These are phyloP conservation scores for Coemansia sp. DNA, from an alignment of 192 early-diverging fungal genomes.

Conservation along the genomic window DNA sequence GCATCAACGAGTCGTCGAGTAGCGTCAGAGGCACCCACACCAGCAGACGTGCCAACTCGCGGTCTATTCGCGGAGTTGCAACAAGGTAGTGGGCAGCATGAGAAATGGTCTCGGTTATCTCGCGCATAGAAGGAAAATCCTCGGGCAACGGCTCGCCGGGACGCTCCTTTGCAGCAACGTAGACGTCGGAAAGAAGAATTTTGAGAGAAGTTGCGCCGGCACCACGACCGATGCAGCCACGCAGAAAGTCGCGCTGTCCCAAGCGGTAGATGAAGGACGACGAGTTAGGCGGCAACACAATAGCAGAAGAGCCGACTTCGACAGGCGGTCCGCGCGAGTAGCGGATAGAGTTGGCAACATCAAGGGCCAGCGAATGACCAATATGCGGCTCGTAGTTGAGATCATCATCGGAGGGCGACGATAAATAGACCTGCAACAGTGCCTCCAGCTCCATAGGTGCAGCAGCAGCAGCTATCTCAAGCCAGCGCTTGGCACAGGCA, in stretches of 20 bases:
- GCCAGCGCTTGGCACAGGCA: conserved; percentile 67
- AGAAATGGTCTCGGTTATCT: conserved; percentile 20
- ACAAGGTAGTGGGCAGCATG: conserved; percentile 33
- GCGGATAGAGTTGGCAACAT: conserved; percentile 52
- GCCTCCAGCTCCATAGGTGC: conserved; percentile 71
- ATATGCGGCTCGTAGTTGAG: conserved; percentile 63
- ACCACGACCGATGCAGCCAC: conserved; percentile 28
- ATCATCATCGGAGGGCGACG: conserved; percentile 60
- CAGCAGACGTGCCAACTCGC: conserved; percentile 72
- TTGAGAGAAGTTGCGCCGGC: conserved; percentile 36
- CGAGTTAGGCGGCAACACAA: conserved; percentile 32
- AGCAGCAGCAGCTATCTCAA: conserved; percentile 59
- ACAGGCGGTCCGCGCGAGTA: conserved; percentile 16
- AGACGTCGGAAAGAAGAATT: conserved; percentile 26
- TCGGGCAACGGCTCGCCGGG: conserved; percentile 28
- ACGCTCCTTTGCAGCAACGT: conserved; percentile 24
- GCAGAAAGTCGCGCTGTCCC: conserved; percentile 38
- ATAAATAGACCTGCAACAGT: conserved; percentile 67
- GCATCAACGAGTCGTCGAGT: conserved; percentile 77
- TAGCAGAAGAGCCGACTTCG: conserved; percentile 4
- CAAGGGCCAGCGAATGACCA: conserved; percentile 69
- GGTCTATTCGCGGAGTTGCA: conserved; percentile 21
- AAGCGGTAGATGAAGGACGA: conserved; percentile 41
- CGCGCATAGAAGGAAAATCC: conserved; percentile 9
- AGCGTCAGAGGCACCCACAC: conserved; percentile 83